Base-by-base conservation (phyloP, 352 stramenopile species). In the Globisporangium perplexum region DNA sequence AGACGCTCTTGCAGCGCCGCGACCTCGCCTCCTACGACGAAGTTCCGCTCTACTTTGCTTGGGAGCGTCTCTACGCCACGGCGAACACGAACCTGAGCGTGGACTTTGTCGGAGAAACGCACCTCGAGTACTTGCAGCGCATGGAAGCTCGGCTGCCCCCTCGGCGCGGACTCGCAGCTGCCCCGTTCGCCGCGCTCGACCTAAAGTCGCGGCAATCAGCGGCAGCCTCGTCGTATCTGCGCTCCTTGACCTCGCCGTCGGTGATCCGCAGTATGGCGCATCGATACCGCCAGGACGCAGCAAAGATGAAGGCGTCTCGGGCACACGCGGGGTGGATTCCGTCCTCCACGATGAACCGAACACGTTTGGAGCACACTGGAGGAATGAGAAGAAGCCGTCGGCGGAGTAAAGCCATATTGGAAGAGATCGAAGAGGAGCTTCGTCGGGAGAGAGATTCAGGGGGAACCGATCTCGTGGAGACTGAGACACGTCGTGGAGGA, bases 41-140 rank as follows among this genome's bases (percentile, higher is more conserved):
- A 17, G 51, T 68, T 10, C 73, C 73, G 18, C 52, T 84, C 18
- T 84, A 82, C 50, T 84, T 82, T 28, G 73, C 73, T 1, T 84
- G 73, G 73, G 55, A 82, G 17, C 61, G 73, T 14, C 51, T 84
- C 26, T 84, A 82, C 18, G 57, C 71, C 18, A 52, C 71, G 5
- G 66, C 65, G 1, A 81, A 82, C 31, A 53, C 63, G 20, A 81
- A 75, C 20, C 47, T 79, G 6, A 82, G 67, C 45, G 64, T 71
- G 3, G 67, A 84, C 42, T 82, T 77, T 12, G 36, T 79, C 43
- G 48, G 51, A 7, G 73, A 84, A 58, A 68, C 61, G 0, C 45
- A 59, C 0, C 36, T 24, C 1, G 73, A 81, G 47, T 57, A 66
- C 38, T 48, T 44, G n/a, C 49, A 57, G 50, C 68, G 70, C 28